phyloP scores from a whole-genome alignment of 371 early-diverging fungal genomes.

The Mortierella sp. region DNA sequence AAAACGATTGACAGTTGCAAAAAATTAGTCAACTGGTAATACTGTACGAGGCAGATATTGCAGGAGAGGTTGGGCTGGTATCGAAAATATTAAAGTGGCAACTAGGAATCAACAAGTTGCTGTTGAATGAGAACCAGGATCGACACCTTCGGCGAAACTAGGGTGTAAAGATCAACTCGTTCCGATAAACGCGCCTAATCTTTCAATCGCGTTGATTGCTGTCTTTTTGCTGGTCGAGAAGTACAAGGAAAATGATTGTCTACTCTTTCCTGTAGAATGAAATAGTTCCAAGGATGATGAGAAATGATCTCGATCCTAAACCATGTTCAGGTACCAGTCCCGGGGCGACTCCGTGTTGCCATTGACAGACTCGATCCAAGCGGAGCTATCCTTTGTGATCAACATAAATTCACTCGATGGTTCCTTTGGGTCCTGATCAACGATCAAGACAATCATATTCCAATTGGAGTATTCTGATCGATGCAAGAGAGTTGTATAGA shows the following conservation, averaged over 20 bases:
- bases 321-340: not conserved
- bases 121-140: not conserved
- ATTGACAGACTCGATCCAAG: not conserved
- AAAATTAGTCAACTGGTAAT: too few species aligned
- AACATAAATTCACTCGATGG: not conserved
- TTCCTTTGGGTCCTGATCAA: constrained; percentile 2
- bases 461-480: not conserved
- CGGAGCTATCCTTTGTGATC: not conserved
- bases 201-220: not conserved
- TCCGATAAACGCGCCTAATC: not conserved
- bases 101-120: too few species aligned
- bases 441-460: constrained; percentile 2
- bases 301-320: not conserved
- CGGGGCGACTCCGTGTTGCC: not conserved
- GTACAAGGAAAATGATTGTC: not conserved
- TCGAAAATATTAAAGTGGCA: too few species aligned
- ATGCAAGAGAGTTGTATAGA: not conserved
- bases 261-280: too few species aligned
- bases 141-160: not conserved
- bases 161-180: not conserved
- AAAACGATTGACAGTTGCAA: not conserved
- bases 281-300: not conserved
- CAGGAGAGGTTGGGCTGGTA: too few species aligned
- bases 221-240: not conserved
- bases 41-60: too few species aligned